phyloP scores from a whole-genome alignment of 208 protist species.

The Trypanosoma boissoni region DNA sequence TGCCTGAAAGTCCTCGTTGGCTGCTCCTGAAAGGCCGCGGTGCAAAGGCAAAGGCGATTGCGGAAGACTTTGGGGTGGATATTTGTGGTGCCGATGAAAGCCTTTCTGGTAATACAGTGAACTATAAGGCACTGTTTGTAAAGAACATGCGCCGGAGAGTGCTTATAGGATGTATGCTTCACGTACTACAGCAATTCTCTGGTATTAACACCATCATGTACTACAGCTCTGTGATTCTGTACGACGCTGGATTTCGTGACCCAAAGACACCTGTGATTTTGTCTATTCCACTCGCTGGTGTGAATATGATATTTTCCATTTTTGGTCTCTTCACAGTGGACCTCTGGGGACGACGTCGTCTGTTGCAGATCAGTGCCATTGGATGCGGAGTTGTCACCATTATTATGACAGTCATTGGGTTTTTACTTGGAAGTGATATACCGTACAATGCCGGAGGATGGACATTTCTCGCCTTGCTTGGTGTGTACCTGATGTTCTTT shows the following conservation, averaged over 20 bases:
- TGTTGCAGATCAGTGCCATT: slow-evolving; percentile 68
- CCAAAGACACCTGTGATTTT: slow-evolving; percentile 76
- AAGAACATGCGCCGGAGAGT: slow-evolving; percentile 67
- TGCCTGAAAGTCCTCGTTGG: slow-evolving; percentile 89
- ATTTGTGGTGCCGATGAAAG: slow-evolving; percentile 46
- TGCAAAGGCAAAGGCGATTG: slow-evolving; percentile 46
- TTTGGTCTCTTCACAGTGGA: slow-evolving; percentile 83
- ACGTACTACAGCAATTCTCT: slow-evolving; percentile 91
- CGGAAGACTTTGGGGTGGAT: slow-evolving; percentile 60
- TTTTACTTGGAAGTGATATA: slow-evolving; percentile 54
- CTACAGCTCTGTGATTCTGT: slow-evolving; percentile 89
- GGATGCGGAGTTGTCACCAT: slow-evolving; percentile 63
- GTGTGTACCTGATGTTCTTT: slow-evolving; percentile 83
- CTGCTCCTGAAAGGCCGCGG: slow-evolving; percentile 49
- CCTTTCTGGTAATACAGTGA: slow-evolving; percentile 33
- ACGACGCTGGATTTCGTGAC: slow-evolving; percentile 74
- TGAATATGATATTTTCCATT: slow-evolving; percentile 85
- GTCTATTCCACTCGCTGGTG: slow-evolving; percentile 81
- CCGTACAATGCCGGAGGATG: slow-evolving; percentile 59
- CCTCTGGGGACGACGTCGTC: slow-evolving; percentile 58
- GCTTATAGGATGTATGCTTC: slow-evolving; percentile 76
- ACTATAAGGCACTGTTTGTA: slow-evolving; percentile 53
- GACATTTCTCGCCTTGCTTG: slow-evolving; percentile 72
- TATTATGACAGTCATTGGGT: slow-evolving; percentile 58
- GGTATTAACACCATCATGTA: slow-evolving; percentile 95